phyloP scores from a whole-genome alignment of 2,329 filamentous ascomycete genomes.

The Aureobasidium lini region DNA sequence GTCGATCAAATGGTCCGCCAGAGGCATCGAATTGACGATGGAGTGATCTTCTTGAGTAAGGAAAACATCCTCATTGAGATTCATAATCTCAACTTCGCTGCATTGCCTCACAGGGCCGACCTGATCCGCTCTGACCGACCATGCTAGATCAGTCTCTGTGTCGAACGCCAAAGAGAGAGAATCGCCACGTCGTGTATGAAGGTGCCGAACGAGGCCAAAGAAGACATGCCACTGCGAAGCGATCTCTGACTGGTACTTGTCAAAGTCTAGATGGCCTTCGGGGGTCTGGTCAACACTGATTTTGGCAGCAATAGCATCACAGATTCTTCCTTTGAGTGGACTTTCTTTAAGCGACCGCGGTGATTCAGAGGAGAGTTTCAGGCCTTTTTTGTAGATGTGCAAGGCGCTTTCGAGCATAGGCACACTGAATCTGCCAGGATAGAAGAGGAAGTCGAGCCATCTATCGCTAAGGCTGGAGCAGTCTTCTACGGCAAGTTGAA shows the following conservation, averaged over 20 bases:
- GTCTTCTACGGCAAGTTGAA: slow-evolving; percentile 20
- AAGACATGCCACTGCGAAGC: slow-evolving; percentile 86
- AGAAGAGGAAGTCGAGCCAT: slow-evolving; percentile 79
- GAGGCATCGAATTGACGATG: slow-evolving; percentile 19
- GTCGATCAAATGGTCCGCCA: slow-evolving; percentile 16
- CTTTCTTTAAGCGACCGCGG: slow-evolving; percentile 35
- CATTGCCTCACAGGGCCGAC: slow-evolving; percentile 73
- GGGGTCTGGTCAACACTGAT: slow-evolving; percentile 56
- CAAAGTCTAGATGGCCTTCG: slow-evolving; percentile 63
- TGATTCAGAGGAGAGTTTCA: slow-evolving; percentile 33
- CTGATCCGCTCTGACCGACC: slow-evolving; percentile 77
- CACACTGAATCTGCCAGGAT: slow-evolving; percentile 72
- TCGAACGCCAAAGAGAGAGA: slow-evolving; percentile 73
- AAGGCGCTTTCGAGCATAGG: slow-evolving; percentile 78
- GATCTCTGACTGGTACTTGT: slow-evolving; percentile 63
- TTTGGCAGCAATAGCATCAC: slow-evolving; percentile 61
- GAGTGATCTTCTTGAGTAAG: slow-evolving; percentile 20
- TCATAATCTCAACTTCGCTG: slow-evolving; percentile 67
- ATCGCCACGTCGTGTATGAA: slow-evolving; percentile 80
- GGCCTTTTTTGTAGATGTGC: slow-evolving; percentile 66
- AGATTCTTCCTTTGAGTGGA: slow-evolving; percentile 68
- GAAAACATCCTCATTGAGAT: slow-evolving; percentile 55
- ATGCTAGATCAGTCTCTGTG: slow-evolving; percentile 60
- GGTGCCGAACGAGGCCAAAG: slow-evolving; percentile 74
- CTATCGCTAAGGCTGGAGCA: slow-evolving; percentile 50